Evolutionary conservation across 331 rosid genomes (phyloP), one percentile per base, ranked within the genome.

Genomic region (Pyrus hybrid): DNA sequence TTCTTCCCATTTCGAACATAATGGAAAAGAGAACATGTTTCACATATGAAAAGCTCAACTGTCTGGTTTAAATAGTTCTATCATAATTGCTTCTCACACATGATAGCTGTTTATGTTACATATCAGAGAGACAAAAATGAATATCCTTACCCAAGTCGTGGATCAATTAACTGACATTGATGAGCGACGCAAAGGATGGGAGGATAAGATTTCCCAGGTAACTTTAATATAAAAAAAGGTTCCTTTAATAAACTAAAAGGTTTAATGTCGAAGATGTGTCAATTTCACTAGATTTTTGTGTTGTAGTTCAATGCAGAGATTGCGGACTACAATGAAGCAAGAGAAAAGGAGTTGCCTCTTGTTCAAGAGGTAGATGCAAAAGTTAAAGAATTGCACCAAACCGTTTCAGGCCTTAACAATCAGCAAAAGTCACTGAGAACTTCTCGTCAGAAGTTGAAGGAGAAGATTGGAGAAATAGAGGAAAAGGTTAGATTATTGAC

Each of bases 351-450:
- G 76, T 71, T 86, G 77, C 89, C 96, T 74, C 85, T 85, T 72
- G 85, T 87, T 83, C 90, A 93, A 77, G 97, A 91, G 77, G 88
- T 82, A 37, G 96, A 88, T 37, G 78, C 79, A 12, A 87, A 87
- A 58, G 97, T 93, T 51, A 91, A 83, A 75, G 96, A 93, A 76
- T 62, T 91, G 63, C 91, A 76, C 61, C 96, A 88, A 66, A 87
- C 84, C 49, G 86, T 93, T 76, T 86, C 76, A 12, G 77, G 81
- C 76, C 91, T 91, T 43, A 93, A 93, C 83, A 86, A 80, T 61
- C 82, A 88, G 5, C 98, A 93, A 79, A 57, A 79, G 77, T 82
- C 93, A 1, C 49, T 91, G 83, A 89, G 91, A 80, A 74, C 86
- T 81, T 66, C 86, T 25, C 67, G 80, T 30, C 82, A 82, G 73